Evolutionary conservation across 2,329 filamentous ascomycete genomes (phyloP).

Genomic region (Claviceps sp.): DNA sequence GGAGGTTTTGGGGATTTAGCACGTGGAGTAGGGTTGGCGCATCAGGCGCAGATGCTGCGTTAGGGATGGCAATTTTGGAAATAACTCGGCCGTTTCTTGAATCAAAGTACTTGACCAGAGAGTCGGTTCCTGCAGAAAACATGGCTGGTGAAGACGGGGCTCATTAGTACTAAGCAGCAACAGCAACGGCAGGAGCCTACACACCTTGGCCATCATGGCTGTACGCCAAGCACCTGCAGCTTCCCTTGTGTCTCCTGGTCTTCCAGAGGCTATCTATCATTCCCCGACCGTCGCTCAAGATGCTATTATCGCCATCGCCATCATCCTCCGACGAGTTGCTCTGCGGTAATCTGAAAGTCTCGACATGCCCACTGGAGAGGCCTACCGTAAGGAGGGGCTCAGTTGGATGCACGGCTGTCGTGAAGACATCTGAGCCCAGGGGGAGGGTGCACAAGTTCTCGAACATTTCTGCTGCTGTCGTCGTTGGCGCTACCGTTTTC

Average conservation of each 20-base stretch:
- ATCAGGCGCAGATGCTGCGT: slow-evolving; percentile 42
- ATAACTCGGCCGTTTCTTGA: slow-evolving; percentile 52
- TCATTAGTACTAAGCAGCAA: not conserved
- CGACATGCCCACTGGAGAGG: slow-evolving; percentile 71
- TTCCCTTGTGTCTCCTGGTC: slow-evolving; percentile 84
- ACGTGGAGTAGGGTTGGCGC: slow-evolving; percentile 70
- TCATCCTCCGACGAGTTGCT: slow-evolving; percentile 38
- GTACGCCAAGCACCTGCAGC: slow-evolving; percentile 72
- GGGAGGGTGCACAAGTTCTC: slow-evolving; percentile 87
- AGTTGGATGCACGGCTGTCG: slow-evolving; percentile 73
- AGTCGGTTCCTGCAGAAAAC: slow-evolving; percentile 51
- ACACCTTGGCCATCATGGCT: slow-evolving; percentile 60
- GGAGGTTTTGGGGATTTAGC: slow-evolving; percentile 74
- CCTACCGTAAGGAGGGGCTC: slow-evolving; percentile 80
- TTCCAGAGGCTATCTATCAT: slow-evolving; percentile 75
- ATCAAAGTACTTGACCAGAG: slow-evolving; percentile 44
- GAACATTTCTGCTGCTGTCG: slow-evolving; percentile 45
- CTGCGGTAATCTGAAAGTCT: slow-evolving; percentile 62
- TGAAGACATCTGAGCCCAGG: slow-evolving; percentile 73
- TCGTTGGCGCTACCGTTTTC: not conserved
- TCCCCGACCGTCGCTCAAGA: slow-evolving; percentile 49
- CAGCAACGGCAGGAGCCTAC: slow-evolving; percentile 5
- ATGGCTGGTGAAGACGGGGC: slow-evolving; percentile 25
- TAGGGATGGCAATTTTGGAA: slow-evolving; percentile 70
- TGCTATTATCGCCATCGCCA: slow-evolving; percentile 33